Evolutionary conservation across 768 basidiomycete genomes (phyloP), one percentile per base, ranked within the genome.

Genomic region (Hirschioporus abietinus): DNA sequence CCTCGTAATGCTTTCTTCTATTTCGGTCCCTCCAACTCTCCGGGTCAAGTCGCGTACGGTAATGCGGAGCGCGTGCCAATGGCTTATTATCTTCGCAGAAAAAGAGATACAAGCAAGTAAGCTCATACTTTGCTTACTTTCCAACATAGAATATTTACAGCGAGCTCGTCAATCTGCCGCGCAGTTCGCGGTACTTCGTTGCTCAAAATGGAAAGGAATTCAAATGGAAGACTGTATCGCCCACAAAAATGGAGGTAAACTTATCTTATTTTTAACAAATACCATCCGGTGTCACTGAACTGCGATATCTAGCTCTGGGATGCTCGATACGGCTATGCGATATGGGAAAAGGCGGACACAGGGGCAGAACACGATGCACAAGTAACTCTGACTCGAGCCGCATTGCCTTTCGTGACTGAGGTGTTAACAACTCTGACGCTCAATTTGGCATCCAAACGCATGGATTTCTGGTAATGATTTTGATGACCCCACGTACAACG

Each of bases 1-100:
- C 91, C 91, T n/a, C 84, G 82, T 67, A 88, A 84, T 57, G 86
- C 91, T 6, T 91, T 83, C 73, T 84, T 92, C 68, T 92, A 91
- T 72, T 86, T 93, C 67, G 91, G 91, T 0, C 90, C 91, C 6
- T 79, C 79, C 58, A 82, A 80, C 65, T 70, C 80, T 1, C 82
- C 84, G 4, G 91, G 91, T 1, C 86, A 86, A 70, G 76, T 92
- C 64, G 82, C 84, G 58, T 92, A 91, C 66, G 91, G 91, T 3
- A 89, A 88, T 66, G 84, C 68, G 78, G 79, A 24, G 81, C 81
- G 30, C 73, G 82, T 57, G 63, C 76, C 82, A 7, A 92, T 93
- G 91, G 74, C 76, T 1, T 79, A 85, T 68, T 79, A 84, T 35
- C 74, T 86, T 58, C 80, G 82, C 23, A 86, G 86, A 68, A 88